These are phyloP conservation scores for Peribolospora kevripleyi DNA, from an alignment of 768 basidiomycete species.

Conservation along the genomic window DNA sequence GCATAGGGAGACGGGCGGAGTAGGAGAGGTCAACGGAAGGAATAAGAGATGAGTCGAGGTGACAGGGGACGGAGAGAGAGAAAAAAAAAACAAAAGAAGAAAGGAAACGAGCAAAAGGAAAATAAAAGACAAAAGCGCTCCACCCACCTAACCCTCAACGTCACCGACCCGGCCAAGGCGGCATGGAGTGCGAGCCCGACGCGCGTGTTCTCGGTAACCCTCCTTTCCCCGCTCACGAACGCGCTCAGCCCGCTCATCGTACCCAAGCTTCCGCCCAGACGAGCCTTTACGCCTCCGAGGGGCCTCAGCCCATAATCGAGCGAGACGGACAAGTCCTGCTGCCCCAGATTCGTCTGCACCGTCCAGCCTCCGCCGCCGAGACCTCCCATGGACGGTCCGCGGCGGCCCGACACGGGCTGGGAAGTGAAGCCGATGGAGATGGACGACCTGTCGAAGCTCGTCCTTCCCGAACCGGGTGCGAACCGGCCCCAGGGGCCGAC, in stretches of 20 bases:
- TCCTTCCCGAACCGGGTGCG: no score
- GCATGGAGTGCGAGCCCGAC: conserved; percentile 14
- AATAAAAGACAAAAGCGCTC: no score
- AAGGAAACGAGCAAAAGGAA: background rate
- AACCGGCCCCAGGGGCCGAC: conserved; percentile 18
- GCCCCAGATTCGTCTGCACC: conserved; percentile 15
- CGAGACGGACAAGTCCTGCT: conserved; percentile 12
- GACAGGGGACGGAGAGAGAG: no score
- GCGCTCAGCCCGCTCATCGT: conserved; percentile 11
- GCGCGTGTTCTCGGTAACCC: conserved; percentile 17
- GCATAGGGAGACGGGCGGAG: no score
- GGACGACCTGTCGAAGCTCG: conserved; percentile 1
- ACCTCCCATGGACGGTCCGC: background rate
- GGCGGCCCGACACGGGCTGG: background rate
- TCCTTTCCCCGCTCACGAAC: conserved; percentile 18
- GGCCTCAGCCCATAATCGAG: conserved; percentile 16
- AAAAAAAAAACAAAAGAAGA: background rate
- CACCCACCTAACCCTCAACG: conserved; percentile 9
- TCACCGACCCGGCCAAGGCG: conserved; percentile 3
- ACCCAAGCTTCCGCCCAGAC: conserved; percentile 14
- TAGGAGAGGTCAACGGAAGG: no score
- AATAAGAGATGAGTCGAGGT: no score
- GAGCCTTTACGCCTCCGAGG: conserved; percentile 17
- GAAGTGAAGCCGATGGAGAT: conserved; percentile 11
- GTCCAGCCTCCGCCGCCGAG: conserved; percentile 12